phyloP scores from a whole-genome alignment of 768 basidiomycete species.

The Termitomyces sp. region DNA sequence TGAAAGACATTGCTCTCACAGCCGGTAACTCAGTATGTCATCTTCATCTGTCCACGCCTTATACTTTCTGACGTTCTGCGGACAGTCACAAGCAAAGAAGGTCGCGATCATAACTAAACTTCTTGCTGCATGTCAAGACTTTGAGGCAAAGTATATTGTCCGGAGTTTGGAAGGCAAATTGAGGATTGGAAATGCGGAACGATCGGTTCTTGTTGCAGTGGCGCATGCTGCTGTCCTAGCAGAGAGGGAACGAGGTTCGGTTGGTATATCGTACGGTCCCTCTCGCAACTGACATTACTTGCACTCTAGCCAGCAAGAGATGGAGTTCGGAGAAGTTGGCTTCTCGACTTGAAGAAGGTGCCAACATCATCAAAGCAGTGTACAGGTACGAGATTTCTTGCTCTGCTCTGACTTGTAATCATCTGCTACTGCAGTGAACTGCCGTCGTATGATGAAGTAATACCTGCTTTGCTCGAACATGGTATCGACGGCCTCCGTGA shows the following conservation, averaged over 20 bases:
- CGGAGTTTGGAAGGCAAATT: conserved; percentile 96
- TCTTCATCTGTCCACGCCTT: neutral
- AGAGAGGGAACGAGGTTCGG: conserved; percentile 53
- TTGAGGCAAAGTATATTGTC: conserved; percentile 95
- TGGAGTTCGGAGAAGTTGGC: conserved; percentile 73
- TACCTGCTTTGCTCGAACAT: conserved; percentile 81
- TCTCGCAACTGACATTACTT: conserved; percentile 2
- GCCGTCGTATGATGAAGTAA: conserved; percentile 87
- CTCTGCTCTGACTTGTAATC: conserved; percentile 1
- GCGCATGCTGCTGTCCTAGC: conserved; percentile 88
- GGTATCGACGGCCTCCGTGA: conserved; percentile 71
- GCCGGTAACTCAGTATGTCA: conserved; percentile 70
- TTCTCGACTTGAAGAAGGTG: conserved; percentile 69
- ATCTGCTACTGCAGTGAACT: conserved; percentile 60
- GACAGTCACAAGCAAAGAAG: conserved; percentile 92
- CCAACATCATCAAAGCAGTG: conserved; percentile 79
- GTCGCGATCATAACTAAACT: conserved; percentile 93
- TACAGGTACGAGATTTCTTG: conserved; percentile 64
- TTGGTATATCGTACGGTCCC: neutral
- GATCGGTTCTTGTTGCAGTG: conserved; percentile 91
- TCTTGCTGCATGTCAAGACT: conserved; percentile 85
- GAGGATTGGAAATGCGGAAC: conserved; percentile 94
- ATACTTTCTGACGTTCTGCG: conserved; percentile 3
- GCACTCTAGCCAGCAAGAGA: conserved; percentile 59
- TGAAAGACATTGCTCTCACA: conserved; percentile 87